phyloP scores from a whole-genome alignment of 176 grass and related monocot genomes.

The Hordeum vulgare region MorexV3_pseudomolecules_assembly NC_058520.1:599753726-599754225 shows the following conservation, averaged over 20 bases:
- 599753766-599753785: constrained; percentile 83
- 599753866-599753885: background rate
- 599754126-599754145: too few species aligned
- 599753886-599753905: constrained; percentile 46
- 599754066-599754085: too few species aligned
- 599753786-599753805: constrained; percentile 28
- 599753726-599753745: constrained; percentile 84
- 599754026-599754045: too few species aligned
- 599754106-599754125: too few species aligned
- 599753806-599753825: constrained; percentile 12
- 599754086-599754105: too few species aligned
- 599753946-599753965: constrained; percentile 67
- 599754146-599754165: too few species aligned
- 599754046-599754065: too few species aligned
- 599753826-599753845: background rate
- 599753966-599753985: constrained; percentile 95
- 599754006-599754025: too few species aligned
- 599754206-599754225: too few species aligned
- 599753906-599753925: constrained; percentile 88
- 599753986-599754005: constrained; percentile 69
- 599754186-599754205: too few species aligned
- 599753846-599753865: constrained; percentile 11
- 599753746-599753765: constrained; percentile 93
- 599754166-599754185: too few species aligned
- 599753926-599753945: constrained; percentile 74